phyloP scores from a whole-genome alignment of 805 yeast species.

The Scheffersomyces stipitis region DNA sequence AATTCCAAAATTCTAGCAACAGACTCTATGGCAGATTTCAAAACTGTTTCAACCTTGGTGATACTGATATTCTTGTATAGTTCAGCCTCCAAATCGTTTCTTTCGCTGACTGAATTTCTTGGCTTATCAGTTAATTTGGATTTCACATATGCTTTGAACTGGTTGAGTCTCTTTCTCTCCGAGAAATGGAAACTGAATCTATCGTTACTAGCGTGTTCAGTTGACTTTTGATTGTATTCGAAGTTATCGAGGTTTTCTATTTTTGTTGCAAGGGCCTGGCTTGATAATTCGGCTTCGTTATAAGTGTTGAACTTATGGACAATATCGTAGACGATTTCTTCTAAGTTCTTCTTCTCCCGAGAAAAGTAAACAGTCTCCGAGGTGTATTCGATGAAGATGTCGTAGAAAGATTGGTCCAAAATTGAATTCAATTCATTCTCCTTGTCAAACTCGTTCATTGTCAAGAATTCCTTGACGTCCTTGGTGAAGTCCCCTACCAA shows the following conservation, averaged over 20 bases:
- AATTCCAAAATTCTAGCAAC: conserved; percentile 75
- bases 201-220: conserved; percentile 18
- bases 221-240: conserved; percentile 17
- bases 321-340: conserved; percentile 47
- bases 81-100: conserved; percentile 15
- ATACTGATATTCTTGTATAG: conserved; percentile 36
- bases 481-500: conserved; percentile 60
- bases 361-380: conserved; percentile 68
- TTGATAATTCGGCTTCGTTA: conserved; percentile 36
- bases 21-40: conserved; percentile 71
- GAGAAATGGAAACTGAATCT: conserved; percentile 30
- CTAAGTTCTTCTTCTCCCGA: conserved; percentile 67
- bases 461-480: conserved; percentile 61
- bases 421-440: conserved; percentile 46
- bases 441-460: conserved; percentile 45
- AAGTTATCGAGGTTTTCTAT: conserved; percentile 34
- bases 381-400: conserved; percentile 68
- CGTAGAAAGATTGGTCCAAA: conserved; percentile 72
- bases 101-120: conserved; percentile 32
- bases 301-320: conserved; percentile 44
- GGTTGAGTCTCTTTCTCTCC: conserved; percentile 48
- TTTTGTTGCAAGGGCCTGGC: conserved; percentile 34
- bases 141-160: conserved; percentile 58
- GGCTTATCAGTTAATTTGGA: conserved; percentile 35
- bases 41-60: conserved; percentile 56